Conservation (phyloP, 768 basidiomycete genomes). For the Termitomyces sp. region DNA sequence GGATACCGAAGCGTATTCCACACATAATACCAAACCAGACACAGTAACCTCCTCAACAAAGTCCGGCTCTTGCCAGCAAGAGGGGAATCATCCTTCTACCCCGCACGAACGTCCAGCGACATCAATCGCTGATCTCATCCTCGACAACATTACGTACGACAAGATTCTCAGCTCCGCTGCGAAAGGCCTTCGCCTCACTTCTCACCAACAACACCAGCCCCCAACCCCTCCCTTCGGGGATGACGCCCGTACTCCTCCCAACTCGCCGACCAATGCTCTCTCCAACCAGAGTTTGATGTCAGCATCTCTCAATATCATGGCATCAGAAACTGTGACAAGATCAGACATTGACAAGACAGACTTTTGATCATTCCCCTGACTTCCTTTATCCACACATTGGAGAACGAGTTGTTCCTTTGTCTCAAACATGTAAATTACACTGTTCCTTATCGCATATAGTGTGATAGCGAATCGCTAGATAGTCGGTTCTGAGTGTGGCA, state of each 20-base stretch:
- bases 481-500: no score
- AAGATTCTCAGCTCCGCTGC: conserved; percentile 16
- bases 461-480: no score
- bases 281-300: conserved; percentile 6
- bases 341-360: neutral
- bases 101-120: conserved; percentile 1
- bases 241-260: conserved; percentile 15
- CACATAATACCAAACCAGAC: neutral
- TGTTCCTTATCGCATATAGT: neutral
- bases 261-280: conserved; percentile 9
- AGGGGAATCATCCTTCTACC: neutral
- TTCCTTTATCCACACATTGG: neutral
- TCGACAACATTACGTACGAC: conserved; percentile 19
- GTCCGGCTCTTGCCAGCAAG: neutral
- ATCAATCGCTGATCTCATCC: conserved; percentile 14
- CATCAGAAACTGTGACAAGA: neutral
- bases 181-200: conserved; percentile 9
- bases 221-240: neutral
- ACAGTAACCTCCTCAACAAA: neutral
- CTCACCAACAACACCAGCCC: neutral
- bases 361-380: neutral
- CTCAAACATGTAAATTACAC: neutral
- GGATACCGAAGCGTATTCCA: conserved; percentile 6
- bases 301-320: conserved; percentile 8
- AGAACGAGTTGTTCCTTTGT: neutral